Evolutionary conservation across 2,329 filamentous ascomycete species (phyloP).

Genomic region (Aspergillus sp.): DNA sequence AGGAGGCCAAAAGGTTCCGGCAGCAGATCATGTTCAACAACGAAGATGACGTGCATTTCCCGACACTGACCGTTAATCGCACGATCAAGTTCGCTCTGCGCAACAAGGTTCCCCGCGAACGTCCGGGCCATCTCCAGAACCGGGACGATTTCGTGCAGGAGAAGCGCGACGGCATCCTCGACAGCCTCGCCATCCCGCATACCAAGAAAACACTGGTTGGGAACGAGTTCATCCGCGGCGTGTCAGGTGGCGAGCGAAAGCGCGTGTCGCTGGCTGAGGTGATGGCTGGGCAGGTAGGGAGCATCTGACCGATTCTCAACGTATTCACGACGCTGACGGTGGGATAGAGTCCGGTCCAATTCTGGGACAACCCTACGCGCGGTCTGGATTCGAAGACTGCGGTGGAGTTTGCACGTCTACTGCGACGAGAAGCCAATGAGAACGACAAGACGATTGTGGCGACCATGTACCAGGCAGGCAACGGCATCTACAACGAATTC

Average conservation of each 20-base stretch:
- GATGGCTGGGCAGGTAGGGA: slow-evolving; percentile 50
- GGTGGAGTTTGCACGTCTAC: slow-evolving; percentile 55
- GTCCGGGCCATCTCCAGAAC: slow-evolving; percentile 20
- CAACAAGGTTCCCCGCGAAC: slow-evolving; percentile 36
- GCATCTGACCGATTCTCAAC: background rate
- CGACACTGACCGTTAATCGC: slow-evolving; percentile 69
- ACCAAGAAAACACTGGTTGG: slow-evolving; percentile 64
- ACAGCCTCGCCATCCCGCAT: slow-evolving; percentile 41
- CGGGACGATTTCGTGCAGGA: slow-evolving; percentile 29
- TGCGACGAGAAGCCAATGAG: slow-evolving; percentile 60
- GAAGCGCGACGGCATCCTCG: slow-evolving; percentile 31
- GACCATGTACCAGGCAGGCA: slow-evolving; percentile 66
- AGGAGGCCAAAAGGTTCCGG: slow-evolving; percentile 41
- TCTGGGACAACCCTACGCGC: slow-evolving; percentile 66
- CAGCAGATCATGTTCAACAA: slow-evolving; percentile 66
- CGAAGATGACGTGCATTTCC: slow-evolving; percentile 72
- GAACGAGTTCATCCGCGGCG: slow-evolving; percentile 62
- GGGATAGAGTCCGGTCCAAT: slow-evolving; percentile 49
- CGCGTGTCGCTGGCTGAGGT: slow-evolving; percentile 64
- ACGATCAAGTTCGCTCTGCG: slow-evolving; percentile 70
- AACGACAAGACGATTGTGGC: slow-evolving; percentile 58
- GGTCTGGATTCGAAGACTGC: slow-evolving; percentile 65
- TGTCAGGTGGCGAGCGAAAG: slow-evolving; percentile 67
- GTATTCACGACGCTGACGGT: no score
- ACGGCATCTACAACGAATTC: slow-evolving; percentile 65